Evolutionary conservation across 2,329 filamentous ascomycete species (phyloP).

Genomic region (Ophiostoma quercus): DNA sequence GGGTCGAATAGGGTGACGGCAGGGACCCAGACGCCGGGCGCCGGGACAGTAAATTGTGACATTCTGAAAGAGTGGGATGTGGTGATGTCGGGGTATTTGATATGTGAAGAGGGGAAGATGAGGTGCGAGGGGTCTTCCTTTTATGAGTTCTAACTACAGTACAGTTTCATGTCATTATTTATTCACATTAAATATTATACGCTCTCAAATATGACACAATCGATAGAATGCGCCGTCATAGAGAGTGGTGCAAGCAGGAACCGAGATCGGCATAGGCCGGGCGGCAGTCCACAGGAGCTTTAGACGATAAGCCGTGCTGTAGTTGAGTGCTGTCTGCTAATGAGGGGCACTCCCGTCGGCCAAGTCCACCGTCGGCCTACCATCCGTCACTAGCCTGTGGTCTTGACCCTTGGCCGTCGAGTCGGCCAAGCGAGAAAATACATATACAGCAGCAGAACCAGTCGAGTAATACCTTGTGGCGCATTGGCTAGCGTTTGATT

Average conservation of each 20-base stretch:
- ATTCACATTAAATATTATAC: not conserved
- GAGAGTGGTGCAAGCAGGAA: not conserved
- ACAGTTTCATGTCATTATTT: not conserved
- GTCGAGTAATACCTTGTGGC: no score
- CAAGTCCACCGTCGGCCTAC: constrained; percentile 5
- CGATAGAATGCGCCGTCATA: not conserved
- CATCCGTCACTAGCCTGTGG: constrained; percentile 7
- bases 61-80: not conserved
- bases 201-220: not conserved
- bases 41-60: constrained; percentile 26
- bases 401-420: not conserved
- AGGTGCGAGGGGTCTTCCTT: not conserved
- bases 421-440: not conserved
- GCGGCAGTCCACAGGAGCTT: not conserved
- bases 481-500: not conserved
- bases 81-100: not conserved
- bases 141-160: not conserved
- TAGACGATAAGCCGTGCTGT: not conserved
- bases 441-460: no score
- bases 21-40: constrained; percentile 34
- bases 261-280: constrained; percentile 11
- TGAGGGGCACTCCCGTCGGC: not conserved
- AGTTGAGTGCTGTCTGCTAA: not conserved
- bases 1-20: constrained; percentile 36
- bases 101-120: not conserved